Percentiles rank a stretch among this genome's conserved stretches.
These are phyloP conservation scores for Suhomyces xylopsoci DNA, from an alignment of 805 yeast species.

Conservation along the genomic window DNA sequence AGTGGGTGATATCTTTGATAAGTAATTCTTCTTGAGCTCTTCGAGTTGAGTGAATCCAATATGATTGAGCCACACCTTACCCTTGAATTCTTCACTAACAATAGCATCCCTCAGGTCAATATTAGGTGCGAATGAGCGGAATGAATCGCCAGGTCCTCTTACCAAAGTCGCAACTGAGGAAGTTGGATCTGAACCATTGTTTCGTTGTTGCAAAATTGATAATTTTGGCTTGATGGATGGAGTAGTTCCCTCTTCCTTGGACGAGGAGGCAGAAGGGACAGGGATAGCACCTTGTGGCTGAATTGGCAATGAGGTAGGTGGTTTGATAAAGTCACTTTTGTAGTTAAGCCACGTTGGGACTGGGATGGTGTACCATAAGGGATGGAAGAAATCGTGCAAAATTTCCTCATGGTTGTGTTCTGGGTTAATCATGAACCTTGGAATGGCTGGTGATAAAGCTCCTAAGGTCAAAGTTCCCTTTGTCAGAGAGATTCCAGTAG, in stretches of 20 bases:
- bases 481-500: constrained; percentile 30
- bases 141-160: constrained; percentile 17
- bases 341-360: constrained; percentile 43
- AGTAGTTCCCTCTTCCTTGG: neutral
- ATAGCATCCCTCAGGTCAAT: constrained; percentile 33
- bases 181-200: constrained; percentile 17
- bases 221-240: constrained; percentile 7
- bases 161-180: constrained; percentile 6
- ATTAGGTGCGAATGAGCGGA: constrained; percentile 36
- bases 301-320: constrained; percentile 5
- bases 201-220: constrained; percentile 26
- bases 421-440: constrained; percentile 32
- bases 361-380: constrained; percentile 44
- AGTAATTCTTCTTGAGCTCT: constrained; percentile 20
- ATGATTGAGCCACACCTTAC: constrained; percentile 39
- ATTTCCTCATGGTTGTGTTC: constrained; percentile 31
- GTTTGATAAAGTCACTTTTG: constrained; percentile 17
- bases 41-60: constrained; percentile 33
- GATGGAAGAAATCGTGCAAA: constrained; percentile 42
- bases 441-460: constrained; percentile 26
- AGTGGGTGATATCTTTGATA: constrained; percentile 8
- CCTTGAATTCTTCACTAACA: constrained; percentile 29
- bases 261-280: neutral
- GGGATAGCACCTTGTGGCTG: constrained; percentile 3
- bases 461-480: constrained; percentile 26